Base-by-base conservation (phyloP, 331 rosid species). In the Acacia concinna region DNA sequence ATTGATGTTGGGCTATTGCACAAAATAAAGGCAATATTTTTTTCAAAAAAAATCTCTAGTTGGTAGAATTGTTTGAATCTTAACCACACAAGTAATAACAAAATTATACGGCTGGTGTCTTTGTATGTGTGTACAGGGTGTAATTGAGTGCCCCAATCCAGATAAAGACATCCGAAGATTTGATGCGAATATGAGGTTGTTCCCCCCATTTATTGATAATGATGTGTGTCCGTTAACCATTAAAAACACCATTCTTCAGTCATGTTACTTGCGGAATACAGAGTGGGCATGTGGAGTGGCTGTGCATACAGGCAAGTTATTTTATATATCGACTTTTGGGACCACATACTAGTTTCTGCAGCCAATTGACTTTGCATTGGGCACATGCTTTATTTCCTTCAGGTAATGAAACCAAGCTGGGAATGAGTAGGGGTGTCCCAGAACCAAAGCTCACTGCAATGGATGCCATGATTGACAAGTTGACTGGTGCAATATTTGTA, bases 271-370 rank as follows among this genome's bases (percentile, higher is more conserved):
- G 90, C 86, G 99, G 84, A 93, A 96, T 82, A 96, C 98, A 40
- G 99, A 96, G 74, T 96, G 99, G 99, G 98, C 94, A 78, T 96
- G 98, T 83, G 99, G 99, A 75, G 97, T 93, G 54, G 97, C 98
- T 59, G 91, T 93, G 43, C 89, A 96, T 80, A 96, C 99, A 75
- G 99, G 99, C 84, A 90, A 90, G 96, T 86, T 81, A 79, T 78
- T 71, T 78, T 35, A 83, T 69, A 30, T 41, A 23, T 23, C 52
- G 79, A 80, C 67, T 78, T 66, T 51, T 87, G 76, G 68, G 60
- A 71, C 67, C 49, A 23, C 25, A 56, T 52, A 47, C 40, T 65
- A 44, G 56, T 79, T 78, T 77, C 75, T 60, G 59, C 72, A 62
- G 57, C 41, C n/a, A 30, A 60, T 57, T 80, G 67, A 77, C 68